A percentile compares a stretch with the other conserved stretches of the same genome.
phyloP scores from a whole-genome alignment of 257 asterid species.

The Fraxinus excelsior region DNA sequence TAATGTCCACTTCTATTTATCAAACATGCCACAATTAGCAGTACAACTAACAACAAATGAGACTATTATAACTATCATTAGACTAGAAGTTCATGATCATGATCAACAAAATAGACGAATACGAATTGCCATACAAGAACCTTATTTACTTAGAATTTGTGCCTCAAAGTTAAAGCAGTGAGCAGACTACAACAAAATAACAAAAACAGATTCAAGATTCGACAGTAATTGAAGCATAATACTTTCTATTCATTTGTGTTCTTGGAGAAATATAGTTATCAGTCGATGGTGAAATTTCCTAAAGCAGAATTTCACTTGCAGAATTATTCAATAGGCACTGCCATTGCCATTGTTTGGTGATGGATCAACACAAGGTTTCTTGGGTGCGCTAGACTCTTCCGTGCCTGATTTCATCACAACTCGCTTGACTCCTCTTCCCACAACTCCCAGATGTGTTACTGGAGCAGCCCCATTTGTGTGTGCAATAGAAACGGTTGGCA shows the following conservation, averaged over 20 bases:
- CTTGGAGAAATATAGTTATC: neutral
- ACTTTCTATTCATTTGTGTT: neutral
- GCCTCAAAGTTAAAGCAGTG: neutral
- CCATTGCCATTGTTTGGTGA: slow-evolving; percentile 46
- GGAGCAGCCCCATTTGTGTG: slow-evolving; percentile 59
- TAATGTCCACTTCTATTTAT: no score
- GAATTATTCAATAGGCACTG: slow-evolving; percentile 41
- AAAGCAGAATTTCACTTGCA: slow-evolving; percentile 11
- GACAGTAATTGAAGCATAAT: neutral
- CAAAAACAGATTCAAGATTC: neutral
- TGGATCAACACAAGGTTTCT: slow-evolving; percentile 66
- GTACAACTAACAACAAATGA: no score
- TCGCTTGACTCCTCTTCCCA: slow-evolving; percentile 97
- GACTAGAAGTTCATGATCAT: neutral
- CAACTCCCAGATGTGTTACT: slow-evolving; percentile 90
- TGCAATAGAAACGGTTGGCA: slow-evolving; percentile 66
- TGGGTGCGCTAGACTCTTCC: slow-evolving; percentile 43
- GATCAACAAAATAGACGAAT: neutral
- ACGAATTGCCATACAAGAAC: neutral
- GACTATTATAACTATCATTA: neutral
- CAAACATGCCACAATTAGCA: no score
- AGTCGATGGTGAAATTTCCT: neutral
- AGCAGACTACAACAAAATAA: neutral
- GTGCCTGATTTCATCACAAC: slow-evolving; percentile 56
- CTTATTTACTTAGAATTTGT: neutral